Evolutionary conservation across 2,329 filamentous ascomycete genomes (phyloP).

Genomic region (Leptoxyphium fumago): DNA sequence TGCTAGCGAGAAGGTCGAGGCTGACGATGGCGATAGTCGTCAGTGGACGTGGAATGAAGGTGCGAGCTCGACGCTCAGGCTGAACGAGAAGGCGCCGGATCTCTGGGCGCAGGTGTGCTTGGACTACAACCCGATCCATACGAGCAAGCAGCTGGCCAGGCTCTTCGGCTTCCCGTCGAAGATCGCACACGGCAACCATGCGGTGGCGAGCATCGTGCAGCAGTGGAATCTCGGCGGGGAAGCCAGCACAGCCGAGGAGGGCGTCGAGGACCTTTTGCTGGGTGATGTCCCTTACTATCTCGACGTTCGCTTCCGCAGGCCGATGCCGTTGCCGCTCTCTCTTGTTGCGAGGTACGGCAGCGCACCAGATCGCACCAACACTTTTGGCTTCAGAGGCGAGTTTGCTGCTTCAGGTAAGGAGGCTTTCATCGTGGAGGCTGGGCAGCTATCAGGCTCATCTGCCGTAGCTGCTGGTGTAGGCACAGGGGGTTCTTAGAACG

Average conservation of each 20-base stretch:
- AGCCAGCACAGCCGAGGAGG: not conserved
- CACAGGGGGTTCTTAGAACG: too few species aligned
- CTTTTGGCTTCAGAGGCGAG: not conserved
- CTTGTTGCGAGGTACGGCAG: not conserved
- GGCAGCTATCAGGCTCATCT: not conserved
- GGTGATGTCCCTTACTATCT: not conserved
- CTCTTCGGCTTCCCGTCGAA: not conserved
- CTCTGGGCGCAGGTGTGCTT: not conserved
- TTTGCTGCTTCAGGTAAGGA: not conserved
- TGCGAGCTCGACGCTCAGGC: not conserved
- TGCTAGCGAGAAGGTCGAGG: not conserved
- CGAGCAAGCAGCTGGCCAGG: not conserved
- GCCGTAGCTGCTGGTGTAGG: too few species aligned
- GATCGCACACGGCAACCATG: constrained; percentile 1
- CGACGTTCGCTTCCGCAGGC: not conserved
- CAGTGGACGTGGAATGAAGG: not conserved
- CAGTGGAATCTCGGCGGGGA: not conserved
- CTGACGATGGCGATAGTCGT: not conserved
- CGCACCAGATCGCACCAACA: not conserved
- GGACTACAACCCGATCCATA: constrained; percentile 1
- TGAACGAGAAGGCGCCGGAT: not conserved
- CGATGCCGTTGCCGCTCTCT: not conserved
- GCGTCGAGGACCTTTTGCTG: not conserved
- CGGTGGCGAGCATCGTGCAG: not conserved
- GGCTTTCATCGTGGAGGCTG: not conserved